Evolutionary conservation across 495 filamentous ascomycete genomes (phyloP).

Genomic region (Penicillium desertorum): DNA sequence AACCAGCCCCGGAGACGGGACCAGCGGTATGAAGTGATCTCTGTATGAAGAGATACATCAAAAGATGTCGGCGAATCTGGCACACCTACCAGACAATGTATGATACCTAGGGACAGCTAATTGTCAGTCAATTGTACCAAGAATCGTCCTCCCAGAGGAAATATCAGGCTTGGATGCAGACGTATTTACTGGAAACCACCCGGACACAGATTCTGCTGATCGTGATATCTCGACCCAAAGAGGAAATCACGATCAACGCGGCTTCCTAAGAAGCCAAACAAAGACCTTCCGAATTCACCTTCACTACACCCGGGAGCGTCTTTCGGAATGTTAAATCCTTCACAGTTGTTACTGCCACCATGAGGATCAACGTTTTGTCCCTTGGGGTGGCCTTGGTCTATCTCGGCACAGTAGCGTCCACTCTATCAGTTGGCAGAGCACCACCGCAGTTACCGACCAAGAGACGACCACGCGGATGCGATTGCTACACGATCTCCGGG

Average conservation of each 20-base stretch:
- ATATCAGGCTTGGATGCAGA: background rate
- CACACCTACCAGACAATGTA: background rate
- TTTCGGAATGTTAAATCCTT: too few species aligned
- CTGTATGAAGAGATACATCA: background rate
- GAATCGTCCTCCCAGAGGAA: background rate
- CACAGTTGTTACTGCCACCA: constrained; percentile 6
- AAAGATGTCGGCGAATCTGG: background rate
- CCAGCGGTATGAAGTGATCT: background rate
- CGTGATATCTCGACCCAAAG: too few species aligned
- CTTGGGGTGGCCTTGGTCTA: constrained; percentile 6
- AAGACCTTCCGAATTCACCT: background rate
- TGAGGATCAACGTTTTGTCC: constrained; percentile 13
- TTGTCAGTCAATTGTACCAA: background rate
- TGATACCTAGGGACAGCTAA: background rate
- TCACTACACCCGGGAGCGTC: too few species aligned
- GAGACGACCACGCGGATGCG: constrained; percentile 26
- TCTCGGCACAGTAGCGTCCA: constrained; percentile 3
- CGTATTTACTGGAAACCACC: background rate
- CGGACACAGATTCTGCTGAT: background rate
- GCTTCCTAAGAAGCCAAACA: background rate
- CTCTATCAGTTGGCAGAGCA: background rate
- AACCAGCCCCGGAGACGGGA: constrained; percentile 18
- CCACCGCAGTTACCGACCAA: constrained; percentile 10
- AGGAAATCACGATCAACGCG: constrained; percentile 4
- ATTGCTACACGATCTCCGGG: constrained; percentile 43